These are phyloP conservation scores for Aspergillus hortae DNA, from an alignment of 2,329 filamentous ascomycete genomes.

Conservation along the genomic window DNA sequence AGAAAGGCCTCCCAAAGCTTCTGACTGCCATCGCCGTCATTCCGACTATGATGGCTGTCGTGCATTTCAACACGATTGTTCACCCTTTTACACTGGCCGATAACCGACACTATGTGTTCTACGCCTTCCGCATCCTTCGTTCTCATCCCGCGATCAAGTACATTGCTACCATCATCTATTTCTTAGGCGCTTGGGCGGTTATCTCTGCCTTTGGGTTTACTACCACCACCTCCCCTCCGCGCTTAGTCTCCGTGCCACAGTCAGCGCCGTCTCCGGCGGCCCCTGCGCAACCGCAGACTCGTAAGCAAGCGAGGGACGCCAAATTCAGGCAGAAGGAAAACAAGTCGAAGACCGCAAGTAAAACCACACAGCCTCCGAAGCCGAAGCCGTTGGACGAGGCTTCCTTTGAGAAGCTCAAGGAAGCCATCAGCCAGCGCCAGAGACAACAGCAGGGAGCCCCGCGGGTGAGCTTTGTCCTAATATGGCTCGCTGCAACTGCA, in stretches of 20 bases:
- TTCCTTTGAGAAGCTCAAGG: constrained; percentile 25
- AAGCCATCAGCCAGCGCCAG: constrained; percentile 28
- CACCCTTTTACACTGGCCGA: constrained; percentile 96
- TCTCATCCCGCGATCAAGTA: constrained; percentile 63
- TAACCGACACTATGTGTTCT: constrained; percentile 97
- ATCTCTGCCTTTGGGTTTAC: constrained; percentile 59
- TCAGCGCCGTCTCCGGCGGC: constrained; percentile 6
- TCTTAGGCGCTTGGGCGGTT: constrained; percentile 64
- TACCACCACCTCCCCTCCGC: constrained; percentile 19
- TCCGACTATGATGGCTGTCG: constrained; percentile 45
- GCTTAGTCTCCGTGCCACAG: constrained; percentile 17
- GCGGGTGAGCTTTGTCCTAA: constrained; percentile 52
- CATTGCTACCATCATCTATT: constrained; percentile 66
- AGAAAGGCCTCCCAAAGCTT: constrained; percentile 37
- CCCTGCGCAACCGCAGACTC: constrained; percentile 11
- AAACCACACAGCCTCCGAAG: constrained; percentile 11
- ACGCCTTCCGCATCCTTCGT: constrained; percentile 82
- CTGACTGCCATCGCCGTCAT: constrained; percentile 34
- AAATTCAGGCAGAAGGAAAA: constrained; percentile 20
- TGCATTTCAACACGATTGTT: constrained; percentile 84
- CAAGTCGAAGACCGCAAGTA: constrained; percentile 20
- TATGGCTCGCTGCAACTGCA: constrained; percentile 66
- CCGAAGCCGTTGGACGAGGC: constrained; percentile 23
- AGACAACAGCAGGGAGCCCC: constrained; percentile 25
- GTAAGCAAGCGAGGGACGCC: constrained; percentile 18